phyloP scores from a whole-genome alignment of 352 stramenopile species.

The Phytopythium helicoides region DNA sequence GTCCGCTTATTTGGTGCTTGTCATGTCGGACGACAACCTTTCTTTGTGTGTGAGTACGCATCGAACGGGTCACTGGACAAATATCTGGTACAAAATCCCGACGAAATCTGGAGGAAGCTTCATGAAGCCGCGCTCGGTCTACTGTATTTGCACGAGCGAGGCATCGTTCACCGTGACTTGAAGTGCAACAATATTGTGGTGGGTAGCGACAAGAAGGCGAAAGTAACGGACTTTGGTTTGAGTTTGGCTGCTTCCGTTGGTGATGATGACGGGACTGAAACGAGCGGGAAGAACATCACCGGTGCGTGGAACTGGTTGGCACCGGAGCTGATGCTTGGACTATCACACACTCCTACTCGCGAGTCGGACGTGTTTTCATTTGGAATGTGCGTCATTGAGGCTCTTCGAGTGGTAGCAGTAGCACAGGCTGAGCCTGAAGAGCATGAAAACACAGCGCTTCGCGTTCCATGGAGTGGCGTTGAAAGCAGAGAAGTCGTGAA shows the following conservation, averaged over 20 bases:
- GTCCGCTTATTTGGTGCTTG: conserved; percentile 28
- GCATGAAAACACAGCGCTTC: background rate
- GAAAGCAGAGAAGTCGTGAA: background rate
- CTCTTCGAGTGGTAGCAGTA: conserved; percentile 12
- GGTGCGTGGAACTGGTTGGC: conserved; percentile 23
- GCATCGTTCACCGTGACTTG: background rate
- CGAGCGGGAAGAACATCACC: background rate
- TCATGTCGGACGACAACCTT: conserved; percentile 2
- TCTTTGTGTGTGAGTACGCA: conserved; percentile 4
- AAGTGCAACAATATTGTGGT: background rate
- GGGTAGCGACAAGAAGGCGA: background rate
- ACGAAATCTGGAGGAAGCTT: background rate
- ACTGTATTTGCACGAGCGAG: background rate
- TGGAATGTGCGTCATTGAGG: conserved; percentile 28
- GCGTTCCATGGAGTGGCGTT: background rate
- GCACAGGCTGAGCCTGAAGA: conserved; percentile 18
- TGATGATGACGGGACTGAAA: no score
- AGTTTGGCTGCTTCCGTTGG: background rate
- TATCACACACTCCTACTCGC: conserved; percentile 3
- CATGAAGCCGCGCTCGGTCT: background rate
- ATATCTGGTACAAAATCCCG: no score
- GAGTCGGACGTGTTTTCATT: conserved; percentile 26
- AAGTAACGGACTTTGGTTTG: conserved; percentile 1
- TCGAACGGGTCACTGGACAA: background rate
- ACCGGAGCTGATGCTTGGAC: conserved; percentile 11